Evolutionary conservation across 2,329 filamentous ascomycete species (phyloP).

Genomic region (Cercospora beticola): DNA sequence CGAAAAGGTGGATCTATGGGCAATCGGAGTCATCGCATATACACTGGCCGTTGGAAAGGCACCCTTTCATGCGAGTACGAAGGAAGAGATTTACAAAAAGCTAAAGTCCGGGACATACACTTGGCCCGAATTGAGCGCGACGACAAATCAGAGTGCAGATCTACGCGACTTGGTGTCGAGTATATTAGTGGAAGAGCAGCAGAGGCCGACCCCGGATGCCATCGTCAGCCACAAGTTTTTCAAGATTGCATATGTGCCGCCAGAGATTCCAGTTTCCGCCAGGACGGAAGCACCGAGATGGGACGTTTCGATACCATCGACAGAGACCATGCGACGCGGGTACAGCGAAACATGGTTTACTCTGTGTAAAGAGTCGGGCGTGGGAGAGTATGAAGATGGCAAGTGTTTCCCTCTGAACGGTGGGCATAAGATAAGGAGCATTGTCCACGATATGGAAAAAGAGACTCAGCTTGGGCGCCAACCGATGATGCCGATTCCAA

Average conservation of each 20-base stretch:
- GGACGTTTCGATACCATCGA: slow-evolving; percentile 46
- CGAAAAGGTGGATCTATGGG: slow-evolving; percentile 98
- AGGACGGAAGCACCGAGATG: slow-evolving; percentile 49
- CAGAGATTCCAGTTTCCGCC: slow-evolving; percentile 48
- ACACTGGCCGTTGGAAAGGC: slow-evolving; percentile 96
- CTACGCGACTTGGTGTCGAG: slow-evolving; percentile 75
- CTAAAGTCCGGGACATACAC: slow-evolving; percentile 72
- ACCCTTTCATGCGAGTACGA: slow-evolving; percentile 89
- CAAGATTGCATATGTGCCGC: slow-evolving; percentile 70
- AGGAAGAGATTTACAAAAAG: slow-evolving; percentile 76
- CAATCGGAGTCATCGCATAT: slow-evolving; percentile 96
- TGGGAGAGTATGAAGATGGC: slow-evolving; percentile 50
- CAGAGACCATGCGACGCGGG: slow-evolving; percentile 47
- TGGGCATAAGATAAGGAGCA: slow-evolving; percentile 49
- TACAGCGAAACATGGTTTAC: slow-evolving; percentile 53
- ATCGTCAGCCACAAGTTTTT: slow-evolving; percentile 83
- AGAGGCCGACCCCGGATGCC: slow-evolving; percentile 70
- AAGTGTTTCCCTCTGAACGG: slow-evolving; percentile 49
- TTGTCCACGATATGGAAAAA: slow-evolving; percentile 51
- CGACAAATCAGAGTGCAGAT: slow-evolving; percentile 71
- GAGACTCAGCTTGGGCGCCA: slow-evolving; percentile 50
- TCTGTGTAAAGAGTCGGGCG: slow-evolving; percentile 52
- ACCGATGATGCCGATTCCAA: slow-evolving; percentile 51
- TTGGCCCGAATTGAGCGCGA: slow-evolving; percentile 68
- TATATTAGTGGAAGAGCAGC: slow-evolving; percentile 72